Evolutionary conservation across 306 rosid genomes (phyloP), one percentile per base, ranked within the genome.

Genomic region (Casuarina equisetifolia): DNA sequence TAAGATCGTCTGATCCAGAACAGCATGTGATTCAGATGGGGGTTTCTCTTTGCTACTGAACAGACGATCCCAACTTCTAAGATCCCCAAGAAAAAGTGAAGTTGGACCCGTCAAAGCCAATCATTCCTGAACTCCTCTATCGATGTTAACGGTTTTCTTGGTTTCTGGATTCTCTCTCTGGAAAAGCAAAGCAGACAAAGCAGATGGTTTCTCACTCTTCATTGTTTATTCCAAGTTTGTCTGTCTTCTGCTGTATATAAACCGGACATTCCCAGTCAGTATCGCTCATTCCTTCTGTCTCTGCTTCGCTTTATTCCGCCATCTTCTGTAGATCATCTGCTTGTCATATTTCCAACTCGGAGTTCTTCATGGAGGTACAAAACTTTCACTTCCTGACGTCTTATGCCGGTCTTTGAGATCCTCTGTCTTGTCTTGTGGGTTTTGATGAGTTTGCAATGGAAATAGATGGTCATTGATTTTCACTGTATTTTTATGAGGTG

Each of bases 101-200:
- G 86, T 86, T 88, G 86, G 92, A 90, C 90, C 83, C 79, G 95
- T 90, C 98, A 93, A 90, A 87, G 69, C 88, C 92, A 88, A 87
- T 89, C 76, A 91, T 91, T 81, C 80, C 86, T 82, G 78, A 74
- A 70, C 68, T 48, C 61, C 58, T 69, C n/a, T 63, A 69, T 69
- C 25, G 40, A 46, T 77, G 79, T 76, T 42, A 36, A 19, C 72
- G 53, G 76, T 70, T 52, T 52, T 71, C 74, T 71, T 70, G 36
- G 53, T 46, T 36, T 67, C 55, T 74, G 73, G 63, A 19, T 62
- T 61, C 68, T 76, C 57, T 63, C 75, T 66, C 48, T 62, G 40
- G 58, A 66, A 62, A 69, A 74, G 64, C 73, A 67, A 66, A 55
- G 64, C 55, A 77, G 77, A 67, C 73, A 77, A 74, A 74, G 69